Evolutionary conservation across 176 grass and related monocot species (phyloP).

Genomic region (Aegilops bicornis): DNA sequence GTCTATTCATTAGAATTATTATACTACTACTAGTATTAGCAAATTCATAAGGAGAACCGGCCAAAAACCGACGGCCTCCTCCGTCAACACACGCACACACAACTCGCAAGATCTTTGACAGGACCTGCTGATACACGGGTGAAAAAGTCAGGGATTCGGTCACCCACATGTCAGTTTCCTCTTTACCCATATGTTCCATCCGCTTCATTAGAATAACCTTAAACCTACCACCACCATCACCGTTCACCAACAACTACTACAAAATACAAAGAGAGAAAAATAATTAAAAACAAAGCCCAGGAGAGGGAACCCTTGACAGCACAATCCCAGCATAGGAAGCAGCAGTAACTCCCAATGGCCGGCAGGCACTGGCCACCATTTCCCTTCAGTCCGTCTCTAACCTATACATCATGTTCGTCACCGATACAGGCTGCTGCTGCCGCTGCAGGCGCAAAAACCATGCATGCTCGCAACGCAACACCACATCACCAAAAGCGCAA

Average conservation of each 20-base stretch:
- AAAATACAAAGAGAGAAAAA: neutral
- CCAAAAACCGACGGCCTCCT: neutral
- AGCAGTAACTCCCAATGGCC: neutral
- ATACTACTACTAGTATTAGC: neutral
- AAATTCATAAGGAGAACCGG: neutral
- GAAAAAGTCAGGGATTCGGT: constrained; percentile 19
- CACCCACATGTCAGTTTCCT: constrained; percentile 46
- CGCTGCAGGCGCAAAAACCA: constrained; percentile 30
- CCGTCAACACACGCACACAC: neutral
- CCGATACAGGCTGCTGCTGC: constrained; percentile 21
- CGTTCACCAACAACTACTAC: constrained; percentile 20
- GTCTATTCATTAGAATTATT: neutral
- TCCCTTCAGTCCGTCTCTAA: constrained; percentile 11
- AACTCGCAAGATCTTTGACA: neutral
- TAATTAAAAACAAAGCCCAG: neutral
- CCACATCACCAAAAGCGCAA: constrained; percentile 16
- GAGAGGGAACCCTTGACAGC: constrained; percentile 3
- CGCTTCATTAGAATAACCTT: constrained; percentile 33
- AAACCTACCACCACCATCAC: constrained; percentile 9
- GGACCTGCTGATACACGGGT: neutral
- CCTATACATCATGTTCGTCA: constrained; percentile 30
- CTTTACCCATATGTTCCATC: constrained; percentile 40
- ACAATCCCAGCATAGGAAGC: constrained; percentile 11
- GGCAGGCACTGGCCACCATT: neutral
- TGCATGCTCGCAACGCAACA: constrained; percentile 12